Base-by-base conservation (phyloP, 2,329 filamentous ascomycete species). In the Arthroderma sp. region DNA sequence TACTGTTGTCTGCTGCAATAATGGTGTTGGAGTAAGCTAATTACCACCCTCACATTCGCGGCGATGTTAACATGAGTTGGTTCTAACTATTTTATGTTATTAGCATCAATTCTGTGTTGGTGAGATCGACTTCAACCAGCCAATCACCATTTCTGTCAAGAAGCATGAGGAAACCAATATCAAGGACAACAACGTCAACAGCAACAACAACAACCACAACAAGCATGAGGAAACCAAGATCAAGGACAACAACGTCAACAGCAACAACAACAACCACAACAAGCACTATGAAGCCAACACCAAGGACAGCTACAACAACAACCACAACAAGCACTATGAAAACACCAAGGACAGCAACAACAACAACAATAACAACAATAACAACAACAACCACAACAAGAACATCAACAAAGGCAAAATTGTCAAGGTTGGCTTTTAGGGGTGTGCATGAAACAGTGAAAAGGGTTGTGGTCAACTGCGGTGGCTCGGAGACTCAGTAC, bases 281-380 rank as follows among this genome's bases (percentile, higher is more conserved):
- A 38, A 27, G 30, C 83, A 85, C 94, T 29, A 64, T 44, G 57
- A 55, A 46, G 47, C 62, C 40, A 57, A 57, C n/a, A 59, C 65
- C 36, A 61, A 43, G 28, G 1, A 40, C 42, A 36, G 36, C 46
- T 5, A 33, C 40, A 3, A 46, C 38, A 22, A 66, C 70, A 53
- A 69, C 66, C 9, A 10, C 11, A 30, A 77, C 80, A 29, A 46
- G 38, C n/a, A 30, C 40, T n/a, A 33, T 42, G n/a, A n/a, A n/a
- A n/a, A 30, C 40, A 27, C 40, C 30, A 34, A 33, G 36, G 10
- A 27, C 3, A 2, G 40, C 15, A 22, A 42, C 15, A 34, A 42
- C 40, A n/a, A 32, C 29, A 6, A 42, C 15, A 4, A 30, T 11
- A 3, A 30, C 40, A 10, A 42, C 33, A 30, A 15, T 42, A 27